A percentile compares a stretch with the other conserved stretches of the same genome.
Conservation (phyloP, 768 basidiomycete genomes). For the Tricholomella constricta region DNA sequence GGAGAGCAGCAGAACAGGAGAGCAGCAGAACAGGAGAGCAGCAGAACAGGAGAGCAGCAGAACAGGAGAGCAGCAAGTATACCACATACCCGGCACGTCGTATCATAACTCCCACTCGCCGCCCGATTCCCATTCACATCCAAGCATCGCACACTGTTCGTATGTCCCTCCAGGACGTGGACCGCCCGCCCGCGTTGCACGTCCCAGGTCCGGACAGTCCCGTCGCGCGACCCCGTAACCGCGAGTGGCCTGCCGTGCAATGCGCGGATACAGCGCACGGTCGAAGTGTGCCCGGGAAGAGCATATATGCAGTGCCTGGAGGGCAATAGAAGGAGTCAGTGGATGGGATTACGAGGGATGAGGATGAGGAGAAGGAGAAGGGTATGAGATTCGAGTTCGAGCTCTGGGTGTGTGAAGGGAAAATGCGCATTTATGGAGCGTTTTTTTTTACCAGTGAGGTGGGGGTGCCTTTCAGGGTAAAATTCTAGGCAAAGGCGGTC, state of each 20-base stretch:
- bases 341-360: background rate
- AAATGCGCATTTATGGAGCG: too few species aligned
- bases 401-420: too few species aligned
- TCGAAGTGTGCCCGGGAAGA: constrained; percentile 84
- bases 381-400: background rate
- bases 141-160: constrained; percentile 80
- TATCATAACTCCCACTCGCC: constrained; percentile 94
- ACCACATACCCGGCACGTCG: constrained; percentile 71
- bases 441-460: too few species aligned
- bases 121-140: constrained; percentile 84
- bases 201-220: constrained; percentile 90
- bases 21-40: background rate
- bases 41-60: background rate
- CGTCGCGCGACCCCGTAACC: constrained; percentile 87
- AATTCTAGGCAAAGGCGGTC: too few species aligned
- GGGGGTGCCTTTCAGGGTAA: too few species aligned
- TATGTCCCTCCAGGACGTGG: constrained; percentile 73
- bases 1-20: too few species aligned
- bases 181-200: constrained; percentile 75
- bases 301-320: constrained; percentile 70
- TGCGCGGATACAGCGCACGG: constrained; percentile 88
- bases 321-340: background rate
- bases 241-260: constrained; percentile 87
- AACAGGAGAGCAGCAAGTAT: background rate
- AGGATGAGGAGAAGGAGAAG: background rate